These are phyloP conservation scores for Posidonia oceanica DNA, from an alignment of 116 monocot species.

Conservation along the genomic window DNA sequence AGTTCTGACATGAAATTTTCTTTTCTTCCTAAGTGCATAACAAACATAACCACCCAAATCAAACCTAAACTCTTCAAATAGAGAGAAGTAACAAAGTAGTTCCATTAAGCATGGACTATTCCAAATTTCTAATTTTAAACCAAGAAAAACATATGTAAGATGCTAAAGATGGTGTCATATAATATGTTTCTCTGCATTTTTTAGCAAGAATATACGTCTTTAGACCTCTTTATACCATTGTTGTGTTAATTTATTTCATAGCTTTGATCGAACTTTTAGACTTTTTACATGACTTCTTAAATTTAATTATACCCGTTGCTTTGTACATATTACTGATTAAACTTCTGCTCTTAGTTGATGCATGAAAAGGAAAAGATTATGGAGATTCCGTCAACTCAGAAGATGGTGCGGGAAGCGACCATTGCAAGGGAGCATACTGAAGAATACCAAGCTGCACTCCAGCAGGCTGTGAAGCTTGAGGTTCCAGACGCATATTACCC, in stretches of 20 bases:
- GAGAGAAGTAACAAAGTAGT: no score
- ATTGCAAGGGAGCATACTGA: slow-evolving; percentile 55
- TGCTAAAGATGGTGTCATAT: neutral
- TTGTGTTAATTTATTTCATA: neutral
- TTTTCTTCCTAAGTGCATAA: no score
- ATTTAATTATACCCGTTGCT: neutral
- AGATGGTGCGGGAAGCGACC: slow-evolving; percentile 52
- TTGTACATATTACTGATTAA: neutral
- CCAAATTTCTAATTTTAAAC: neutral
- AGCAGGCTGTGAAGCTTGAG: slow-evolving; percentile 49
- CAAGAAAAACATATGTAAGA: neutral
- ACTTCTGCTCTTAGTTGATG: slow-evolving; percentile 49
- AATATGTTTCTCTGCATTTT: neutral
- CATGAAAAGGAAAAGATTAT: slow-evolving; percentile 48
- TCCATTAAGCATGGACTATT: neutral
- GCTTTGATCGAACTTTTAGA: neutral
- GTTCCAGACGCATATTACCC: slow-evolving; percentile 55
- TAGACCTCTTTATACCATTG: neutral
- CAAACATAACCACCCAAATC: no score
- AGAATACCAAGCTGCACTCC: slow-evolving; percentile 70
- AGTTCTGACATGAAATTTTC: no score
- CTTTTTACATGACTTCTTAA: neutral
- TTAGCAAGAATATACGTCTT: neutral
- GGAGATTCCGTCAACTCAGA: slow-evolving; percentile 62
- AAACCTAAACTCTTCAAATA: no score